Conservation (phyloP, 768 basidiomycete species). For the Mycena chlorophos region DNA sequence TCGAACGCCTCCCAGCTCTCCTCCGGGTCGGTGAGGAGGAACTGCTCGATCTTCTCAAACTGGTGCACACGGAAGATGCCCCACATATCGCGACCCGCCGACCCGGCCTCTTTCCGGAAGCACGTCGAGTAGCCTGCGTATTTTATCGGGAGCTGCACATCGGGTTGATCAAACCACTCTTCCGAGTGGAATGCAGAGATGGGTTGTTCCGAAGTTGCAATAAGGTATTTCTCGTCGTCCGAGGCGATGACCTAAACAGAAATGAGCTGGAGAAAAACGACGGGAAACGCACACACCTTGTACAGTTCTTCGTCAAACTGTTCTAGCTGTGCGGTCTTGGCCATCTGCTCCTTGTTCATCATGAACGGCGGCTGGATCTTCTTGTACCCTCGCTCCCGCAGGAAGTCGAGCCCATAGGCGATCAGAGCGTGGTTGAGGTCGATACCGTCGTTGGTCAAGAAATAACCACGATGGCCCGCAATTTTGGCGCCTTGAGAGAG, state of each 20-base stretch:
- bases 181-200: constrained; percentile 95
- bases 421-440: constrained; percentile 97
- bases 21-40: constrained; percentile 91
- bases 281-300: constrained; percentile 58
- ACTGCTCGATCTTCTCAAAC: constrained; percentile 99
- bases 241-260: constrained; percentile 69
- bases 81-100: constrained; percentile 98
- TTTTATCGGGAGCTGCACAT: constrained; percentile 87
- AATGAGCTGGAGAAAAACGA: neutral
- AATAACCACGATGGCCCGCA: constrained; percentile 94
- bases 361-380: constrained; percentile 97
- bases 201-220: constrained; percentile 98
- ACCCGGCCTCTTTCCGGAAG: constrained; percentile 98
- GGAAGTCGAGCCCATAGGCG: constrained; percentile 91
- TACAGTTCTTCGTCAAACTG: constrained; percentile 99
- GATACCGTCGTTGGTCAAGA: constrained; percentile 91
- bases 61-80: constrained; percentile 99
- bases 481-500: constrained; percentile 93
- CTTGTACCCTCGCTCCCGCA: constrained; percentile 80
- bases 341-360: constrained; percentile 98
- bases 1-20: constrained; percentile 96
- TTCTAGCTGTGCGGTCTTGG: constrained; percentile 94
- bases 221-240: constrained; percentile 97
- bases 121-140: constrained; percentile 92
- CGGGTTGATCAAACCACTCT: constrained; percentile 96